Evolutionary conservation across 2,329 filamentous ascomycete species (phyloP), one percentile per base, ranked within the genome.

Genomic region (Pseudogymnoascus sp.): DNA sequence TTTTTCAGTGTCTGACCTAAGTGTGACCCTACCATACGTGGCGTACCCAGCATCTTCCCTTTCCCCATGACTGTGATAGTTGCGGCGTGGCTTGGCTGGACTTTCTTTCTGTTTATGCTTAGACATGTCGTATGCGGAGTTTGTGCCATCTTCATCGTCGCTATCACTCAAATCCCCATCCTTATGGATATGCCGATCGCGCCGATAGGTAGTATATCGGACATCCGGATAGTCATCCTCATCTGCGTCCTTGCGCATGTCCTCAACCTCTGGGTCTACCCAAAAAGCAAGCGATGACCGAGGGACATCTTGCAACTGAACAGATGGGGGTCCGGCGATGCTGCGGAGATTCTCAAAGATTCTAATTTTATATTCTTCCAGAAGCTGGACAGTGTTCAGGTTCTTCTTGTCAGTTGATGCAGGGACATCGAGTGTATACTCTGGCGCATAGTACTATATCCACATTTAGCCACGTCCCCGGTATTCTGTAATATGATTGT

Each of bases 341-440:
- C 93, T 93, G 66, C 90, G 84, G 61, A 99, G 78, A 74, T 97
- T 96, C 71, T 96, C 91, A 63, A 91, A 85, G 31, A 96, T 87
- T 36, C 89, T 85, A 66, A 88, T 84, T 65, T 93, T 89, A 70
- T 97, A 88, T 71, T 88, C 88, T 47, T 92, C 86, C 2, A 97
- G 81, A 68, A 96, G 93, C 62, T 92, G 86, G 62, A 85, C 82
- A 64, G 90, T 89, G 73, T 96, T 96, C 47, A 91, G 89, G 71
- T 97, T 97, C 72, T 96, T 92, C 79, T 95, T 91, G 66, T 92
- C 50, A 66, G 92, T 93, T 15, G 88, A 90, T 1, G 96, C 83
- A 31, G 90, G 87, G 1, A 96, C 95, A 74, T 97, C 95, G 6
- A 99, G 83, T 66, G 91, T 88, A 71, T 93, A 96, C 70, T 96